A percentile compares a stretch with the other conserved stretches of the same genome.
Evolutionary conservation across 768 basidiomycete genomes (phyloP).

Genomic region (Rickenella mellea): DNA sequence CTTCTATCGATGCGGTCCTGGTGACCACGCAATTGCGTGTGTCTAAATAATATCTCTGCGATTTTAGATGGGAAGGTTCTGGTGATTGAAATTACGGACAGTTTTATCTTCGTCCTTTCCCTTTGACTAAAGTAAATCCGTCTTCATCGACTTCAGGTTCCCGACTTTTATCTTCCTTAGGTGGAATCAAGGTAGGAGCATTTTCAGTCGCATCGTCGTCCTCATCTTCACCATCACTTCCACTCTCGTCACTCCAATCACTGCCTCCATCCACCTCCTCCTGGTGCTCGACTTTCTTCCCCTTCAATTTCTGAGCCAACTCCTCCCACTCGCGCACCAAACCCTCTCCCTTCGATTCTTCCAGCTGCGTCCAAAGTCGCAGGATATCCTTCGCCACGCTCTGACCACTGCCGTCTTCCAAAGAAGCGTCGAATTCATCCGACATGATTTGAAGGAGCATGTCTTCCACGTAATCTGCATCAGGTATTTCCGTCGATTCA

Average conservation of each 20-base stretch:
- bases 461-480: constrained; percentile 51
- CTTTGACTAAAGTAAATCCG: constrained; percentile 77
- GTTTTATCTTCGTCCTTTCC: constrained; percentile 33
- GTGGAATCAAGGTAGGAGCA: constrained; percentile 19
- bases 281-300: constrained; percentile 44
- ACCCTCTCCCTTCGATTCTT: constrained; percentile 27
- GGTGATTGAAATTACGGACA: too few relatives aligned
- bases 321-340: constrained; percentile 55
- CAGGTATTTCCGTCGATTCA: constrained; percentile 1
- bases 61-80: too few relatives aligned
- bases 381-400: constrained; percentile 66
- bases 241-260: constrained; percentile 12
- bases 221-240: constrained; percentile 32
- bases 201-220: constrained; percentile 27
- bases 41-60: too few relatives aligned
- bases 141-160: constrained; percentile 85
- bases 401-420: constrained; percentile 82
- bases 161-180: constrained; percentile 24
- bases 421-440: constrained; percentile 76
- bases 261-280: constrained; percentile 21
- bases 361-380: constrained; percentile 40
- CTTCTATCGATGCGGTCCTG: too few relatives aligned
- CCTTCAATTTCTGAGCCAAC: constrained; percentile 45
- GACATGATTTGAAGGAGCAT: constrained; percentile 73
- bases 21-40: too few relatives aligned